These are phyloP conservation scores for Chrysosporium queenslandicum DNA, from an alignment of 2,329 filamentous ascomycete species.

Conservation along the genomic window DNA sequence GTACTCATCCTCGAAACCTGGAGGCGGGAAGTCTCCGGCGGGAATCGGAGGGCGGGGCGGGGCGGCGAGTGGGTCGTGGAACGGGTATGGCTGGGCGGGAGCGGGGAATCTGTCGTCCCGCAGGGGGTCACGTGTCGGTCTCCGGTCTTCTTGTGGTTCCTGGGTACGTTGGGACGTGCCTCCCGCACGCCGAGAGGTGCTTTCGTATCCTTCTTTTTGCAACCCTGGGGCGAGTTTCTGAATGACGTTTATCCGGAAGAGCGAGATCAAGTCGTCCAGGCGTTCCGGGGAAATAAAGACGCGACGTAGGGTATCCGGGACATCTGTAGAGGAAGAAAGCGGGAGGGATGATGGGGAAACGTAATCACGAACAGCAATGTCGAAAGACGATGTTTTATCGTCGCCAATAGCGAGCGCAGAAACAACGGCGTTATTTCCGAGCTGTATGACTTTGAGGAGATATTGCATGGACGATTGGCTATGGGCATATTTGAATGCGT, in stretches of 20 bases:
- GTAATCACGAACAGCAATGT: conserved; percentile 64
- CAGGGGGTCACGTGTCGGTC: conserved; percentile 39
- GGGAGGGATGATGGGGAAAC: conserved; percentile 55
- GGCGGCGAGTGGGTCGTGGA: conserved; percentile 55
- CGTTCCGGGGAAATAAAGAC: conserved; percentile 66
- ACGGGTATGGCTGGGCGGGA: conserved; percentile 59
- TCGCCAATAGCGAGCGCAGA: conserved; percentile 69
- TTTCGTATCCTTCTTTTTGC: conserved; percentile 69
- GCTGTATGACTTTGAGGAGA: conserved; percentile 67
- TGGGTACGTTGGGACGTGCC: conserved; percentile 8
- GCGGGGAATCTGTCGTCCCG: conserved; percentile 46
- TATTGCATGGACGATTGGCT: conserved; percentile 75
- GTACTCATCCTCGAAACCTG: conserved; percentile 87
- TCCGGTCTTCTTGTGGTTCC: conserved; percentile 29
- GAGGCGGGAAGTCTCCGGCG: conserved; percentile 66
- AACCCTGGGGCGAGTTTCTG: conserved; percentile 72
- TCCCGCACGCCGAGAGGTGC: conserved; percentile 30
- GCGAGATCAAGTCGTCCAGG: conserved; percentile 57
- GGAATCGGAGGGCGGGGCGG: conserved; percentile 55
- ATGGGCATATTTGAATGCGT: conserved; percentile 80
- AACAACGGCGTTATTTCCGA: conserved; percentile 76
- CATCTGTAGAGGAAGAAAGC: conserved; percentile 32
- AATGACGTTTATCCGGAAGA: conserved; percentile 69
- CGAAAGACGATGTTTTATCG: conserved; percentile 69
- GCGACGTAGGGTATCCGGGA: conserved; percentile 35